Evolutionary conservation across 2,329 filamentous ascomycete species (phyloP).

Genomic region (Lasiodiplodia sp.): DNA sequence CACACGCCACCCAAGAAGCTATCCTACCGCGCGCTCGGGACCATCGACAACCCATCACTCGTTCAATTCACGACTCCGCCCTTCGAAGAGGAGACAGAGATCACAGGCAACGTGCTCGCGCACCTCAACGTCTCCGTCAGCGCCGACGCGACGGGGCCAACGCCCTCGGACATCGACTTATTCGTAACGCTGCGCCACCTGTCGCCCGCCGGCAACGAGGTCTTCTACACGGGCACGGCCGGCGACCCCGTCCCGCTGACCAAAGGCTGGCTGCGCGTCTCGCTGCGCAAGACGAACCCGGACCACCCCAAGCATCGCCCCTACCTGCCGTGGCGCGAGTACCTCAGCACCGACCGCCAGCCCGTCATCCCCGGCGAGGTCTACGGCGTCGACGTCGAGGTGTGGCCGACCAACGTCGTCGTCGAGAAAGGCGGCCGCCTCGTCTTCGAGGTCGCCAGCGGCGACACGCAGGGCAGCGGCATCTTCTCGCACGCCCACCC

Average conservation of each 20-base stretch:
- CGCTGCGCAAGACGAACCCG: constrained; percentile 62
- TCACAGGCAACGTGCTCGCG: constrained; percentile 72
- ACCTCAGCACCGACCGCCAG: constrained; percentile 63
- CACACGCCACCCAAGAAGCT: constrained; percentile 49
- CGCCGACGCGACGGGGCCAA: constrained; percentile 46
- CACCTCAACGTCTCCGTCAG: constrained; percentile 68
- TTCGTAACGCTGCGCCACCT: constrained; percentile 69
- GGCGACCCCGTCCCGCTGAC: constrained; percentile 68
- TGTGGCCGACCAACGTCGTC: constrained; percentile 71
- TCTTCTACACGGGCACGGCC: constrained; percentile 71
- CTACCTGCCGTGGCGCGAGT: constrained; percentile 66
- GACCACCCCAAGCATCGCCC: constrained; percentile 60
- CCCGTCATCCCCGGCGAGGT: constrained; percentile 63
- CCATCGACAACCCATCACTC: constrained; percentile 60
- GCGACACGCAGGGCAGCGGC: constrained; percentile 66
- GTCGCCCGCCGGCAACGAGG: constrained; percentile 60
- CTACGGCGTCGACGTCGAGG: constrained; percentile 67
- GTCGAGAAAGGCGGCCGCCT: constrained; percentile 60
- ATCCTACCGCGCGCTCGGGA: constrained; percentile 67
- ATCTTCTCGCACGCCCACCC: constrained; percentile 63
- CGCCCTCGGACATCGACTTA: constrained; percentile 66
- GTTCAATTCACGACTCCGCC: constrained; percentile 65
- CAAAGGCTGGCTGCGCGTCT: constrained; percentile 70
- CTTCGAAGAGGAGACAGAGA: constrained; percentile 70
- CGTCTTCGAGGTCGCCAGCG: constrained; percentile 61